phyloP scores from a whole-genome alignment of 1,139 yeast species.

The Taphrina pruni region DNA sequence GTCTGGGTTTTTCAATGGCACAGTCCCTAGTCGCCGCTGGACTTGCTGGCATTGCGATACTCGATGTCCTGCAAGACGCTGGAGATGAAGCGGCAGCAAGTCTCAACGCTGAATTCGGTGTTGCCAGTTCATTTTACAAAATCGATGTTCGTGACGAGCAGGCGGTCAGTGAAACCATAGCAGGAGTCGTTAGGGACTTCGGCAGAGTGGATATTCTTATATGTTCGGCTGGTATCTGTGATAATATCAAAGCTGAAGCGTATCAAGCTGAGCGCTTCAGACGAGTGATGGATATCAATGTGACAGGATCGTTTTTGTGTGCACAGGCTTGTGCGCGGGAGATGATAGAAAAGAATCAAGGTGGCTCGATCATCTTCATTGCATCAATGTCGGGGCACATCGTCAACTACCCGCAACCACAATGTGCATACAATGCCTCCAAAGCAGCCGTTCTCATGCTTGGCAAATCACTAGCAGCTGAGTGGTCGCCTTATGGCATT shows the following conservation, averaged over 20 bases:
- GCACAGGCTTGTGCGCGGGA: constrained; percentile 73
- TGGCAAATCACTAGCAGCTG: constrained; percentile 78
- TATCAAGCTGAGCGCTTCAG: constrained; percentile 75
- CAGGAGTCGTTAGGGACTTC: constrained; percentile 51
- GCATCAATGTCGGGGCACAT: constrained; percentile 92
- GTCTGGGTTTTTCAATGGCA: constrained; percentile 85
- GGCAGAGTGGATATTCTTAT: constrained; percentile 67
- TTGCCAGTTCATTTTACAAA: constrained; percentile 35
- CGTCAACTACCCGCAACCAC: constrained; percentile 85
- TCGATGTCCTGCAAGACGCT: constrained; percentile 39
- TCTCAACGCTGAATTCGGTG: constrained; percentile 36
- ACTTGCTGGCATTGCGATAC: constrained; percentile 62
- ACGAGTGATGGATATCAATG: constrained; percentile 70
- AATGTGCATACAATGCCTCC: constrained; percentile 61
- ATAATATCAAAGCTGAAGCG: constrained; percentile 59
- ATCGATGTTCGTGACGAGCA: constrained; percentile 40
- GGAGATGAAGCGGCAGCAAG: constrained; percentile 39
- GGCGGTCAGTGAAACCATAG: constrained; percentile 41
- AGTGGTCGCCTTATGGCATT: constrained; percentile 80
- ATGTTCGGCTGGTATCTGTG: constrained; percentile 64
- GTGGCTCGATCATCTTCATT: constrained; percentile 79
- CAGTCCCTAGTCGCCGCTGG: constrained; percentile 89
- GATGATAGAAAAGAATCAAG: constrained; percentile 68
- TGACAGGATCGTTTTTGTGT: constrained; percentile 77
- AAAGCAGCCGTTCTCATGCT: constrained; percentile 50